Evolutionary conservation across 2,329 filamentous ascomycete species (phyloP), one percentile per base, ranked within the genome.

Genomic region (Leptographium procerum): DNA sequence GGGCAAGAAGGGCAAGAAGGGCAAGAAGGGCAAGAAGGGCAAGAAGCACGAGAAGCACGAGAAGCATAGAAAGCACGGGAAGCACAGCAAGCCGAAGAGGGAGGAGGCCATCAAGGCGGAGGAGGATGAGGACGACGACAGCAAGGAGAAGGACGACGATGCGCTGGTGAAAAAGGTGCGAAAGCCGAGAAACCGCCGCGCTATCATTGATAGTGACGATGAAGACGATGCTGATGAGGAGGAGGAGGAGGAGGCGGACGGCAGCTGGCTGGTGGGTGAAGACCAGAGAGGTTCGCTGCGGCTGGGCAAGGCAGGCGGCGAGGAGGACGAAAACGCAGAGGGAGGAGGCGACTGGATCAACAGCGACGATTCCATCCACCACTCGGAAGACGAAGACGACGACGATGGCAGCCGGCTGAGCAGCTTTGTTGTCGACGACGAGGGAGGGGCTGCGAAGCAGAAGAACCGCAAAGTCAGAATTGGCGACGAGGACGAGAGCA

Each of bases 331-430:
- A 62, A 22, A 54, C n/a, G 53, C 52, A 16, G 90, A 95, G 69
- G 90, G 90, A 2, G 89, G 87, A 4, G 91, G 90, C 26, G 88
- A 95, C 59, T 89, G 83, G 69, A 77, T 96, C 55, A 81, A 81
- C 43, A 84, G 86, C 0, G 83, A 88, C 33, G 88, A 94, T 66
- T 88, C 86, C 0, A 70, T 72, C 14, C 71, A 76, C 45, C 78
- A 80, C 3, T 81, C 79, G 9, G 82, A 81, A 29, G 76, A 77
- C 11, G 78, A 82, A 11, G 77, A 77, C 31, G 40, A 43, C 16
- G 36, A 40, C 16, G 36, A 40, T 24, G 74, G 72, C 52, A 83
- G 78, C 64, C 78, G 78, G 24, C 71, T 82, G 36, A 75, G 77
- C 63, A 81, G 75, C 65, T 82, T 85, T 55, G 70, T 83, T 33